A percentile compares a stretch with the other conserved stretches of the same genome.
Evolutionary conservation across 805 yeast genomes (phyloP).

Genomic region (Metschnikowia kunwiensis): DNA sequence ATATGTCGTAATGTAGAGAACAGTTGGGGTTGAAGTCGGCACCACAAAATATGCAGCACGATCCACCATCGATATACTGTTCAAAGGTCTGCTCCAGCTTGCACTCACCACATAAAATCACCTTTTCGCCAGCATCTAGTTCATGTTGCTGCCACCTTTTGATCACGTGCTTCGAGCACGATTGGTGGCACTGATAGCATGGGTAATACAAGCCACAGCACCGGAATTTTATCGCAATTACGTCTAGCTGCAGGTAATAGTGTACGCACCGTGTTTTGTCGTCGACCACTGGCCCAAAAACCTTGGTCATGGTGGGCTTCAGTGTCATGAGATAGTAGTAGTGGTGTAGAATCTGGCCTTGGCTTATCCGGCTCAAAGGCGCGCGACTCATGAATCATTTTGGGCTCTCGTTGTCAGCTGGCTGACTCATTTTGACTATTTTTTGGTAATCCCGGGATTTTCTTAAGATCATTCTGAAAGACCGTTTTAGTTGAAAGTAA

Average conservation of each 20-base stretch:
- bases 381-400: conserved; percentile 4
- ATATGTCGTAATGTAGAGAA: conserved; percentile 33
- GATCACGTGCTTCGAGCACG: conserved; percentile 14
- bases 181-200: conserved; percentile 38
- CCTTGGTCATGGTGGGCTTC: conserved; percentile 8
- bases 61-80: conserved; percentile 21
- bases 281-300: conserved; percentile 24
- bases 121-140: conserved; percentile 15
- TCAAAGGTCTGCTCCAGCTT: conserved; percentile 25
- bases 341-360: too few relatives aligned
- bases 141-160: conserved; percentile 16
- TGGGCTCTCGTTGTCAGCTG: too few relatives aligned
- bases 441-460: too few relatives aligned
- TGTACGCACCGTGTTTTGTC: conserved; percentile 36
- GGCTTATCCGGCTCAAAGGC: background rate
- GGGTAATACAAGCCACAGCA: conserved; percentile 39
- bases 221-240: conserved; percentile 38
- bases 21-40: conserved; percentile 38
- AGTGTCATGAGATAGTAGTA: too few relatives aligned
- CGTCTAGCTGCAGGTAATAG: conserved; percentile 33
- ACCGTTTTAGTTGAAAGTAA: too few relatives aligned
- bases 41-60: conserved; percentile 26
- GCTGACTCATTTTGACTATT: too few relatives aligned
- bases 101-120: conserved; percentile 40
- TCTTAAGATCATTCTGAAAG: too few relatives aligned